Base-by-base conservation (phyloP, 129 eudicot species). In the carrot (Daucus carota) region DNA sequence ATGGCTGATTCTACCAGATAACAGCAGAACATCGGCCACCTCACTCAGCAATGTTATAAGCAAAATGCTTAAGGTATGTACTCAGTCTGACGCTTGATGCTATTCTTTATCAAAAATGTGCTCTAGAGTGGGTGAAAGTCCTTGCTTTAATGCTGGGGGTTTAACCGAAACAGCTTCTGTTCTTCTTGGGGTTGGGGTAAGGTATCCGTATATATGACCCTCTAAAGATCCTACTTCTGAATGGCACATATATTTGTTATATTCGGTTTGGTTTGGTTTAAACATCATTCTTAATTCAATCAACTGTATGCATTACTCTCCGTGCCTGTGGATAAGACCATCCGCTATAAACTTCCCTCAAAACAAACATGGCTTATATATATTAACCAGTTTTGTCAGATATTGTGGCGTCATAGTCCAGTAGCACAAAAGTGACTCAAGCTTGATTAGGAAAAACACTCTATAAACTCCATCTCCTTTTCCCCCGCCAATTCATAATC, bases 391-490 rank as follows among this genome's bases (percentile, higher is more conserved):
- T 57, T 54, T 57, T 24, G 15, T 9, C 65, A 57, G 22, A 57
- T 57, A 57, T 57, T n/a, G 65, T 57, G 65, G 65, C 65, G 65
- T 57, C 65, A 57, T 57, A 15, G 14, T 57, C 65, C 65, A 57
- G 31, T 57, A 57, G 31, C 65, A 7, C 4, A 57, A 6, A 57
- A 31, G 32, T 57, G 65, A 57, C 65, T 57, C 65, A n/a, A 57
- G 65, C 65, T 57, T 57, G 65, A 57, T 57, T 57, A 57, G 65
- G 65, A 57, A 57, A 57, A 57, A n/a, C 65, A 57, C 65, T 57
- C 16, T 11, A 14, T 2, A 15, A 18, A 50, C 6, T 1, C 40
- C 5, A 5, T 36, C 5, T 2, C 5, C 40, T 36, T 36, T 36
- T 36, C 40, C 3, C 40, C 40, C 40, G 40, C 40, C 5, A 36